These are phyloP conservation scores for Crithidia sp. DNA, from an alignment of 208 protist species.

Conservation along the genomic window DNA sequence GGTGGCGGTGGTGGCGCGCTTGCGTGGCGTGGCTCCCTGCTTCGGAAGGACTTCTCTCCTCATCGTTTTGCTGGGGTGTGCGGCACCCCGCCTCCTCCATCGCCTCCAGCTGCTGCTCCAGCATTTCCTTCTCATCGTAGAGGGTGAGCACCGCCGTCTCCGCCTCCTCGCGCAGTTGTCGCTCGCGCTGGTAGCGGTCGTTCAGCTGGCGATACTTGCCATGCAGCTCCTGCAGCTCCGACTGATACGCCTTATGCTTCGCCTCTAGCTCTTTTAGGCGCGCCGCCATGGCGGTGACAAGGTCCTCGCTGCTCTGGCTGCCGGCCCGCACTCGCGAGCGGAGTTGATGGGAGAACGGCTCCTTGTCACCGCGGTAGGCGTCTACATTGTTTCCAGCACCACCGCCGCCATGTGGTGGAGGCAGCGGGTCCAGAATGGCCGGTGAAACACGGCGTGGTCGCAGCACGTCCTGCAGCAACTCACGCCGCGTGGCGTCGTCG, in stretches of 20 bases:
- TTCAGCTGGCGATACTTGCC: conserved; percentile 57
- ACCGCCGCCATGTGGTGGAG: not conserved
- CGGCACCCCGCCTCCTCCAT: conserved; percentile 15
- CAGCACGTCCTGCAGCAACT: conserved; percentile 73
- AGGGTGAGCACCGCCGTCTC: conserved; percentile 68
- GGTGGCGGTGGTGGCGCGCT: not conserved
- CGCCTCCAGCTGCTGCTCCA: conserved; percentile 58
- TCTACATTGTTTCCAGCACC: not conserved
- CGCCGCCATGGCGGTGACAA: conserved; percentile 72
- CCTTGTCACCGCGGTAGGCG: conserved; percentile 20
- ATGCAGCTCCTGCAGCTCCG: conserved; percentile 79
- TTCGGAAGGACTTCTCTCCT: not conserved
- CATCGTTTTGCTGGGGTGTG: too few species aligned
- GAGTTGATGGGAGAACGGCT: conserved; percentile 54
- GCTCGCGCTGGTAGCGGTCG: conserved; percentile 60
- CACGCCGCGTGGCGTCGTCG: conserved; percentile 77
- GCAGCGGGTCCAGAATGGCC: conserved; percentile 1
- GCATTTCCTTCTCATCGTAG: conserved; percentile 75
- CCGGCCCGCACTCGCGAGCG: conserved; percentile 45
- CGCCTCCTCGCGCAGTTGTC: conserved; percentile 61
- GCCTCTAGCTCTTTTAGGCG: conserved; percentile 75
- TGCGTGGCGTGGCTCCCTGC: not conserved
- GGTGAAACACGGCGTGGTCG: conserved; percentile 24
- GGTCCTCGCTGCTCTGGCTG: conserved; percentile 51
- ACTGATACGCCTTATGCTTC: conserved; percentile 67